phyloP scores from a whole-genome alignment of 2,329 filamentous ascomycete genomes.

The Pseudogymnoascus verrucosus region DNA sequence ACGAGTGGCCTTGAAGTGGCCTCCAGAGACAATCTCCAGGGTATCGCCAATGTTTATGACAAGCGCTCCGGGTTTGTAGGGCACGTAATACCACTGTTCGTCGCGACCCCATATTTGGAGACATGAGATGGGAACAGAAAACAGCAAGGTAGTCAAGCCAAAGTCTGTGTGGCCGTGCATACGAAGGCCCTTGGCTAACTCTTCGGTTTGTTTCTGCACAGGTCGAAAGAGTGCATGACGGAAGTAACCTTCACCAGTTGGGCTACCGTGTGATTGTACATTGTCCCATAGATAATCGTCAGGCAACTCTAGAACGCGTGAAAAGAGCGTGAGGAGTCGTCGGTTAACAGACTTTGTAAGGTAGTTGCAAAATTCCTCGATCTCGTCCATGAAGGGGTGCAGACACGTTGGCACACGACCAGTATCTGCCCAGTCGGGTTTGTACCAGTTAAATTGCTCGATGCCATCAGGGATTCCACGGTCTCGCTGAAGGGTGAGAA shows the following conservation, averaged over 20 bases:
- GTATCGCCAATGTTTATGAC: slow-evolving; percentile 40
- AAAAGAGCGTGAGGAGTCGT: slow-evolving; percentile 34
- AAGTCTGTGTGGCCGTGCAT: slow-evolving; percentile 42
- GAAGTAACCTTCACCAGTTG: slow-evolving; percentile 38
- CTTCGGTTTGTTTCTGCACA: slow-evolving; percentile 26
- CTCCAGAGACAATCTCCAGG: slow-evolving; percentile 37
- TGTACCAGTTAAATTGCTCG: slow-evolving; percentile 48
- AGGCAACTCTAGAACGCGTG: slow-evolving; percentile 36
- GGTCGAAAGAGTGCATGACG: slow-evolving; percentile 36
- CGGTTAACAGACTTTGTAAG: slow-evolving; percentile 41
- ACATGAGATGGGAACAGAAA: slow-evolving; percentile 38
- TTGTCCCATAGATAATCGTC: slow-evolving; percentile 38
- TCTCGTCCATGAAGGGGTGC: slow-evolving; percentile 42
- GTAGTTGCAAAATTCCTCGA: slow-evolving; percentile 38
- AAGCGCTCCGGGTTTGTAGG: slow-evolving; percentile 35
- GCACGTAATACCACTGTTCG: slow-evolving; percentile 39
- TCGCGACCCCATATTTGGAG: slow-evolving; percentile 38
- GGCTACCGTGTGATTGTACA: slow-evolving; percentile 36
- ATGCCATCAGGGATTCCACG: slow-evolving; percentile 39
- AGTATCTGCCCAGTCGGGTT: slow-evolving; percentile 35
- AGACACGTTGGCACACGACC: slow-evolving; percentile 38
- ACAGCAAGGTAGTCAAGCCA: slow-evolving; percentile 37
- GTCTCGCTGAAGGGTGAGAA: slow-evolving; percentile 27
- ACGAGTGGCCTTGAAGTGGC: slow-evolving; percentile 38
- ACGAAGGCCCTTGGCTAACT: slow-evolving; percentile 32